phyloP scores from a whole-genome alignment of 768 basidiomycete species.

The Pulveroboletus frians region DNA sequence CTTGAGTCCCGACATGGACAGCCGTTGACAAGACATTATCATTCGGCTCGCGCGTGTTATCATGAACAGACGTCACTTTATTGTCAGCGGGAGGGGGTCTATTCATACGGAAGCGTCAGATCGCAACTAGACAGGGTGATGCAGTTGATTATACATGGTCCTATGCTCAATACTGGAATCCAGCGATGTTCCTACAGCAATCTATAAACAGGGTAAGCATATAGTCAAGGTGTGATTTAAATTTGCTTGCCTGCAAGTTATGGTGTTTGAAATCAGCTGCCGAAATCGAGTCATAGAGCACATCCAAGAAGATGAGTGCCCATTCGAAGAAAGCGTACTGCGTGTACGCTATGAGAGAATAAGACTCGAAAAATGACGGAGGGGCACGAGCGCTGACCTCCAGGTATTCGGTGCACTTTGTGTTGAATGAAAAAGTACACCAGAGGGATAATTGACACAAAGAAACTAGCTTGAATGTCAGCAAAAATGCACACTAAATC shows the following conservation, averaged over 20 bases:
- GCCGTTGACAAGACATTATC: background rate
- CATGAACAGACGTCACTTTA: conserved; percentile 2
- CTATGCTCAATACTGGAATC: conserved; percentile 20
- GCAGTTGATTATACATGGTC: conserved; percentile 44
- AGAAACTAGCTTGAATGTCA: conserved; percentile 49
- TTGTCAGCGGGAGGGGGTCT: conserved; percentile 14
- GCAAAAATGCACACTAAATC: background rate
- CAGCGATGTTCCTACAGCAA: conserved; percentile 27
- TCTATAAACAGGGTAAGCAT: conserved; percentile 6
- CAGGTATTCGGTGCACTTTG: conserved; percentile 72
- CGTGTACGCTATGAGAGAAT: conserved; percentile 62
- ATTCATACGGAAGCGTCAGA: conserved; percentile 22
- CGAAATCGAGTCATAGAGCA: conserved; percentile 66
- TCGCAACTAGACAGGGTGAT: conserved; percentile 32
- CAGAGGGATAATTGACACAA: conserved; percentile 62
- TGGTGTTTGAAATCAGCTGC: conserved; percentile 54
- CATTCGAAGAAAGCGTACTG: conserved; percentile 85
- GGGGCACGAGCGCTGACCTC: conserved; percentile 45
- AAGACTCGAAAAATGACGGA: background rate
- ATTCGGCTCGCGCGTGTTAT: background rate
- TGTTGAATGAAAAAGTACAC: conserved; percentile 85
- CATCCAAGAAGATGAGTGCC: conserved; percentile 69
- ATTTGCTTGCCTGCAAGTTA: conserved; percentile 45
- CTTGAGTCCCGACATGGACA: background rate
- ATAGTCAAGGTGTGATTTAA: background rate